phyloP scores from a whole-genome alignment of 768 basidiomycete species.

The Goffeauzyma gilvescens region DNA sequence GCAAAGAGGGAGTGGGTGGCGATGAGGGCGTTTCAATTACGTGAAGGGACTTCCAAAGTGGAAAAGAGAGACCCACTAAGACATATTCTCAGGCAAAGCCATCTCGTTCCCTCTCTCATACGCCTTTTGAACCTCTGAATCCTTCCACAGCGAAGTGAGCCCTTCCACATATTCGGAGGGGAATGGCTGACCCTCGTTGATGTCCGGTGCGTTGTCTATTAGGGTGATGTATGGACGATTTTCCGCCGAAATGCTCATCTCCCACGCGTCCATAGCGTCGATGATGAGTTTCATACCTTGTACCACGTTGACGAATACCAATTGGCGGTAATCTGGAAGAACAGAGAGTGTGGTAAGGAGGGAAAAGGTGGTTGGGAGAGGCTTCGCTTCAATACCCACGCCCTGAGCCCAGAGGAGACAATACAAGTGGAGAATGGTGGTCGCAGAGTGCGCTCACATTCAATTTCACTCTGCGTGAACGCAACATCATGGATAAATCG shows the following conservation, averaged over 20 bases:
- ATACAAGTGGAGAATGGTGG: not conserved
- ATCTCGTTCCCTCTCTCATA: constrained; percentile 72
- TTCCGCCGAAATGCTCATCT: constrained; percentile 48
- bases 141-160: constrained; percentile 55
- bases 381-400: not conserved
- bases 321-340: constrained; percentile 41
- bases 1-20: not conserved
- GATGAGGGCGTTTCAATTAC: not conserved
- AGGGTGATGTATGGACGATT: constrained; percentile 44
- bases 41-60: no score
- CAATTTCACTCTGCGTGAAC: constrained; percentile 63
- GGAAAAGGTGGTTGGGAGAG: not conserved
- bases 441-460: constrained; percentile 36
- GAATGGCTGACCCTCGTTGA: constrained; percentile 64
- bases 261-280: constrained; percentile 78
- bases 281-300: constrained; percentile 64
- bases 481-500: constrained; percentile 75
- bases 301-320: constrained; percentile 80
- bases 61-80: constrained; percentile 35
- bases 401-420: not conserved
- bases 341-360: not conserved
- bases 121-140: constrained; percentile 54
- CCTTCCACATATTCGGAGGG: constrained; percentile 49
- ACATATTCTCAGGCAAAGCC: constrained; percentile 61
- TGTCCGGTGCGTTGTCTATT: constrained; percentile 49